phyloP scores from a whole-genome alignment of 805 yeast species.

The Priceomyces melissophilus region DNA sequence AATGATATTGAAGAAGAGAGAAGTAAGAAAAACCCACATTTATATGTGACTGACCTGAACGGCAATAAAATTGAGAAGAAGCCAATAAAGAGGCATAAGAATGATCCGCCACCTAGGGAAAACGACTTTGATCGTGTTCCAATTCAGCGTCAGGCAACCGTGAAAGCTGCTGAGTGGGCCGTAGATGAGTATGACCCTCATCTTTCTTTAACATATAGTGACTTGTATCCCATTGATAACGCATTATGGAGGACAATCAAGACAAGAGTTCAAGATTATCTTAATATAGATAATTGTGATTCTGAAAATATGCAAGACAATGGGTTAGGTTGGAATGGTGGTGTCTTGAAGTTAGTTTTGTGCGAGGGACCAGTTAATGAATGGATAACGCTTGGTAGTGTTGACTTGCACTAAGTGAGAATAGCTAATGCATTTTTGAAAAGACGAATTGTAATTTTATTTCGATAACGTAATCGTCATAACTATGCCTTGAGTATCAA shows the following conservation, averaged over 20 bases:
- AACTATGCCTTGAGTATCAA: neutral
- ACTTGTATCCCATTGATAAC: slow-evolving; percentile 60
- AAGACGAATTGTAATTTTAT: neutral
- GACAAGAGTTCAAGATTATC: slow-evolving; percentile 62
- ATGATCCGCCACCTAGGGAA: slow-evolving; percentile 5
- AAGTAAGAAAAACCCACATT: slow-evolving; percentile 33
- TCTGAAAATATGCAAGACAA: slow-evolving; percentile 29
- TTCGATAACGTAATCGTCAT: neutral
- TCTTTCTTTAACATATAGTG: slow-evolving; percentile 65
- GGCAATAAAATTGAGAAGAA: slow-evolving; percentile 29
- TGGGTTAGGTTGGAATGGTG: slow-evolving; percentile 61
- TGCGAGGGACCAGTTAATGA: slow-evolving; percentile 70
- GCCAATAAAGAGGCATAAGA: slow-evolving; percentile 17
- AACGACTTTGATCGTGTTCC: slow-evolving; percentile 26
- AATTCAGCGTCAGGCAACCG: slow-evolving; percentile 44
- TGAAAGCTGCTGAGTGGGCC: slow-evolving; percentile 53
- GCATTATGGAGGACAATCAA: slow-evolving; percentile 62
- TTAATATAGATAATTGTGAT: slow-evolving; percentile 47
- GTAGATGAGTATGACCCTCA: slow-evolving; percentile 63
- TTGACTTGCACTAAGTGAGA: slow-evolving; percentile 31
- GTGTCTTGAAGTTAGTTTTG: slow-evolving; percentile 61
- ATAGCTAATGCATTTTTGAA: neutral
- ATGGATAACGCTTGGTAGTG: slow-evolving; percentile 64
- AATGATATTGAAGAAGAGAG: slow-evolving; percentile 34
- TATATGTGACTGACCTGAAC: slow-evolving; percentile 31